A percentile compares a stretch with the other conserved stretches of the same genome.
Evolutionary conservation across 1,284 basidiomycete genomes (phyloP).

Genomic region (Stygiomarasmius scandens): DNA sequence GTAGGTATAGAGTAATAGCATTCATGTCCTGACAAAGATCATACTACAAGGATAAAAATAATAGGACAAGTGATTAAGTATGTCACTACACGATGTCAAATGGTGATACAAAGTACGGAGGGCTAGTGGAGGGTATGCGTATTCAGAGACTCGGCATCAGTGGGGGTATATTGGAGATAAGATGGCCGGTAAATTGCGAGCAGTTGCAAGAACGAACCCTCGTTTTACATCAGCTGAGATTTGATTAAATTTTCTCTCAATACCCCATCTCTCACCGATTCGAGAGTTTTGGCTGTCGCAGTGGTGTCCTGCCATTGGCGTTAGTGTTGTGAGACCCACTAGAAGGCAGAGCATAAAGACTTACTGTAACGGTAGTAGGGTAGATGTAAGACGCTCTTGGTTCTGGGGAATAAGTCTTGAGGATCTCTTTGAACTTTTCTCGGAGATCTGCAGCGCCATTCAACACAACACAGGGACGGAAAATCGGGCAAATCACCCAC

Average conservation of each 20-base stretch:
- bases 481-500: slow-evolving; percentile 29
- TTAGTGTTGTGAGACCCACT: background rate
- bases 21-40: too few relatives aligned
- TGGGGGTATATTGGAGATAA: too few relatives aligned
- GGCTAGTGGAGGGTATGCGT: too few relatives aligned
- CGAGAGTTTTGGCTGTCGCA: slow-evolving; percentile 47
- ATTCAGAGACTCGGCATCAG: too few relatives aligned
- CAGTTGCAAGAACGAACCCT: too few relatives aligned
- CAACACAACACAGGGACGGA: background rate
- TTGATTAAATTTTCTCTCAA: slow-evolving; percentile 45
- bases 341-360: slow-evolving; percentile 10
- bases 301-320: slow-evolving; percentile 41
- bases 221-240: slow-evolving; percentile 44
- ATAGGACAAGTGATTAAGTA: too few relatives aligned
- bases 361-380: slow-evolving; percentile 50
- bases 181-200: too few relatives aligned
- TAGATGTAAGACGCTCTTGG: slow-evolving; percentile 46
- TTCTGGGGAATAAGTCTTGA: slow-evolving; percentile 42
- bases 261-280: slow-evolving; percentile 47
- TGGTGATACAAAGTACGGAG: too few relatives aligned
- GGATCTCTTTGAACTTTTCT: slow-evolving; percentile 52
- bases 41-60: too few relatives aligned
- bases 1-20: too few relatives aligned
- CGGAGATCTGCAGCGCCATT: slow-evolving; percentile 39
- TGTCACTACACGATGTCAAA: too few relatives aligned